These are phyloP conservation scores for Hsuehochloa calcarea DNA, from an alignment of 176 grass and related monocot species.

Conservation along the genomic window DNA sequence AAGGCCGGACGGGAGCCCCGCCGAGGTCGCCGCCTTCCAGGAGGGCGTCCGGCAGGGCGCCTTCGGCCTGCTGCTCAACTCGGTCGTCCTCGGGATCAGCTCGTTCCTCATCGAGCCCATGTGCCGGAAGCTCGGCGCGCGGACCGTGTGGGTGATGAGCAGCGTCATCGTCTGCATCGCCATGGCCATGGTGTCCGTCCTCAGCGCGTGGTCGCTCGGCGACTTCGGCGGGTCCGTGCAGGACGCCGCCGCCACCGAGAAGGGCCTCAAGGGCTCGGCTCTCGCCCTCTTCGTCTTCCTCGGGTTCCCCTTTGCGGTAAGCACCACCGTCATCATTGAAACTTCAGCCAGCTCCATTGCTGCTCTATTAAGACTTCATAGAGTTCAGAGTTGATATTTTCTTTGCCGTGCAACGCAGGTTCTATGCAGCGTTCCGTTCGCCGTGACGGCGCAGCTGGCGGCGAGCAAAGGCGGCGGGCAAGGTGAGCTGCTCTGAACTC, in stretches of 20 bases:
- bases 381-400: not conserved
- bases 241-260: slow-evolving; percentile 36
- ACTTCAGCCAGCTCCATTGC: not conserved
- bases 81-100: slow-evolving; percentile 56
- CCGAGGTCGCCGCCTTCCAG: slow-evolving; percentile 47
- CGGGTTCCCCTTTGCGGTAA: slow-evolving; percentile 76
- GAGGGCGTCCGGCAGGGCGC: slow-evolving; percentile 69
- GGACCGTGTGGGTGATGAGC: slow-evolving; percentile 65
- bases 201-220: slow-evolving; percentile 63
- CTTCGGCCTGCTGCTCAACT: slow-evolving; percentile 80
- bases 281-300: slow-evolving; percentile 65
- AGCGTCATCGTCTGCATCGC: slow-evolving; percentile 45
- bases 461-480: slow-evolving; percentile 56
- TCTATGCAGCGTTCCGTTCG: slow-evolving; percentile 84
- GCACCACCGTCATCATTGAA: not conserved
- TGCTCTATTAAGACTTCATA: not conserved
- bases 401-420: slow-evolving; percentile 31
- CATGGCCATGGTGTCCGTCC: slow-evolving; percentile 56
- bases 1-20: slow-evolving; percentile 36
- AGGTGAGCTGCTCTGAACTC: slow-evolving; percentile 29
- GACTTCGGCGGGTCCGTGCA: slow-evolving; percentile 49
- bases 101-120: slow-evolving; percentile 78
- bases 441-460: slow-evolving; percentile 63
- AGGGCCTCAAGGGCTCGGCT: slow-evolving; percentile 41
- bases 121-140: slow-evolving; percentile 53